Percentiles rank a stretch among this genome's conserved stretches.
phyloP scores from a whole-genome alignment of 495 filamentous ascomycete genomes.

The Daldinia concentrica region DNA sequence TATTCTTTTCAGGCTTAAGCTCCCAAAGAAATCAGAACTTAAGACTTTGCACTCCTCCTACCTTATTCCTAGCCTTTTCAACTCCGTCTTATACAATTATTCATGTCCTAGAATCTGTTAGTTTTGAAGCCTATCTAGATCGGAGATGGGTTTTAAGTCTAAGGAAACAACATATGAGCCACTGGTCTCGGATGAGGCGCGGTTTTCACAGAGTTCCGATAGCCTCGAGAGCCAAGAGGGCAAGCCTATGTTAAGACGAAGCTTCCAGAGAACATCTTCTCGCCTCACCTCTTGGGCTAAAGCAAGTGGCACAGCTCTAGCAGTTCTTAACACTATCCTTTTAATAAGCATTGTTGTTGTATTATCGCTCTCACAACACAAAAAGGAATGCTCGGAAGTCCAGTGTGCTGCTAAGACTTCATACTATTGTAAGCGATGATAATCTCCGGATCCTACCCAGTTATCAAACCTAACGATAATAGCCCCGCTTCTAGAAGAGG shows the following conservation, averaged over 20 bases:
- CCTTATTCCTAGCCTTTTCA: background rate
- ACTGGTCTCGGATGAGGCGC: background rate
- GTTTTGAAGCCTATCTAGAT: background rate
- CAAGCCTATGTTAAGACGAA: constrained; percentile 8
- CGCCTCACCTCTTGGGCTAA: constrained; percentile 1
- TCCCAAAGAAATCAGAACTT: background rate
- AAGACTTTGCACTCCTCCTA: background rate
- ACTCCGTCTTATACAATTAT: background rate
- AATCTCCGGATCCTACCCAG: background rate
- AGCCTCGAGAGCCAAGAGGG: constrained; percentile 15
- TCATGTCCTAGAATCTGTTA: background rate
- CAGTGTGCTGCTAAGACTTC: constrained; percentile 14
- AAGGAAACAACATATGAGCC: background rate
- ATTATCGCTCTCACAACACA: constrained; percentile 1
- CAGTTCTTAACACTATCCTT: background rate
- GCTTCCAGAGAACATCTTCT: constrained; percentile 10
- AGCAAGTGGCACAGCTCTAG: background rate
- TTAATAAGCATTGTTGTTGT: background rate
- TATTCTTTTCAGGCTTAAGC: background rate
- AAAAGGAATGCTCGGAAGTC: constrained; percentile 8
- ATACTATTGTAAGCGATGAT: constrained; percentile 7
- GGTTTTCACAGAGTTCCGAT: constrained; percentile 16
- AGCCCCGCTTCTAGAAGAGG: constrained; percentile 8
- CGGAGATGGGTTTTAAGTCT: background rate
- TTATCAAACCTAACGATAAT: background rate